Percentiles rank a stretch among this genome's conserved stretches.
phyloP scores from a whole-genome alignment of 192 early-diverging fungal species.

The Piromyces sp. region DNA sequence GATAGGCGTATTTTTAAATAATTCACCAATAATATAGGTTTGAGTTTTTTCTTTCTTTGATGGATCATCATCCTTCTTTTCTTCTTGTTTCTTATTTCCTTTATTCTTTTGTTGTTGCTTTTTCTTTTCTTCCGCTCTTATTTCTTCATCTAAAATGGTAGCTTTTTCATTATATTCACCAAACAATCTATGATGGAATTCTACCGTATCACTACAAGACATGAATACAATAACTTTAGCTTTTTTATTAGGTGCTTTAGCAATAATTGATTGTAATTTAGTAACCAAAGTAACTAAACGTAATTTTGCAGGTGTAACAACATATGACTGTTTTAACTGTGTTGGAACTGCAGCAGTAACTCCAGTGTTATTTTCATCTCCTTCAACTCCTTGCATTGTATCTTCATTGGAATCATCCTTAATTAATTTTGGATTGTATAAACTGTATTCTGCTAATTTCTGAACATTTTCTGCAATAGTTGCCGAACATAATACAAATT shows the following conservation, averaged over 20 bases:
- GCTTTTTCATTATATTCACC: slow-evolving; percentile 9
- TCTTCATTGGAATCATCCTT: slow-evolving; percentile 14
- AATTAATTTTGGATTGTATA: slow-evolving; percentile 65
- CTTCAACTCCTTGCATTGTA: slow-evolving; percentile 1
- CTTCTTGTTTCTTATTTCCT: background rate
- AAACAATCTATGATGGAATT: slow-evolving; percentile 59
- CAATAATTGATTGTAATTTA: slow-evolving; percentile 23
- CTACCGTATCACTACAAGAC: slow-evolving; percentile 80
- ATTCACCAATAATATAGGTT: slow-evolving; percentile 22
- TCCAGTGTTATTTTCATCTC: background rate
- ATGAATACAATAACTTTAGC: slow-evolving; percentile 86
- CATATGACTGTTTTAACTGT: slow-evolving; percentile 73
- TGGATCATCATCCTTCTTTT: slow-evolving; percentile 9
- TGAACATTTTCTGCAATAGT: slow-evolving; percentile 73
- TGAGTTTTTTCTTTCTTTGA: slow-evolving; percentile 8
- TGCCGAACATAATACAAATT: slow-evolving; percentile 76
- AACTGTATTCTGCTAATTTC: slow-evolving; percentile 55
- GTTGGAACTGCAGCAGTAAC: slow-evolving; percentile 53
- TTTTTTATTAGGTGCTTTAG: slow-evolving; percentile 10
- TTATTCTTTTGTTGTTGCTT: slow-evolving; percentile 26
- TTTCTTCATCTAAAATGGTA: slow-evolving; percentile 15
- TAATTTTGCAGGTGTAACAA: slow-evolving; percentile 76
- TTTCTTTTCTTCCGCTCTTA: slow-evolving; percentile 18
- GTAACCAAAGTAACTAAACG: slow-evolving; percentile 72
- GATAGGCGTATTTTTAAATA: slow-evolving; percentile 51